Percentiles rank a stretch among this genome's conserved stretches.
These are phyloP conservation scores for Zygosaccharomyces siamensis DNA, from an alignment of 805 yeast genomes.

Conservation along the genomic window DNA sequence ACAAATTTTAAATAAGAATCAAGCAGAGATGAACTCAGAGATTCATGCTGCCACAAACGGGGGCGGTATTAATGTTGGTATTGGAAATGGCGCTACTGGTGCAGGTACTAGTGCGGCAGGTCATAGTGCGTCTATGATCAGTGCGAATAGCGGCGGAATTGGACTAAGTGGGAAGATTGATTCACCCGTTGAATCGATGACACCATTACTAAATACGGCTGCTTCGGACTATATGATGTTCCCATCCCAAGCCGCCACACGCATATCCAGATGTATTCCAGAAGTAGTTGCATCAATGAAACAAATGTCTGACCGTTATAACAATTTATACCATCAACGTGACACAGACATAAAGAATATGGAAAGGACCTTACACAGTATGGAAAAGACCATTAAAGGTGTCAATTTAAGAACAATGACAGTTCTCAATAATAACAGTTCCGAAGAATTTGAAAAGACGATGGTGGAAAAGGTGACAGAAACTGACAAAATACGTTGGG, in stretches of 20 bases:
- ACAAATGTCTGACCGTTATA: conserved; percentile 49
- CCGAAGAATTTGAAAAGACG: conserved; percentile 73
- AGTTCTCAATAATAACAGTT: conserved; percentile 60
- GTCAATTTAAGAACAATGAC: conserved; percentile 28
- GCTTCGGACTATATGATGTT: conserved; percentile 27
- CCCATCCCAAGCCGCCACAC: conserved; percentile 34
- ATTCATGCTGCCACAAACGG: conserved; percentile 3
- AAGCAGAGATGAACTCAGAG: conserved; percentile 7
- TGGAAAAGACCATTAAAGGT: conserved; percentile 21
- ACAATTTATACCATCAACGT: conserved; percentile 46
- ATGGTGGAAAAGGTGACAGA: conserved; percentile 31
- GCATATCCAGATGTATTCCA: conserved; percentile 29
- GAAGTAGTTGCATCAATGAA: conserved; percentile 27
- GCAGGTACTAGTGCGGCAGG: background rate
- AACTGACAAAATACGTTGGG: conserved; percentile 12
- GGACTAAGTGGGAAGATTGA: conserved; percentile 9
- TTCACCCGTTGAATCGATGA: conserved; percentile 11
- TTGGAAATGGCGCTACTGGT: conserved; percentile 2
- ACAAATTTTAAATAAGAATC: conserved; percentile 11
- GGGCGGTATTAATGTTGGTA: background rate
- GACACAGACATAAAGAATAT: conserved; percentile 38
- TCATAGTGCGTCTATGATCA: background rate
- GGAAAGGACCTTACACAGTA: conserved; percentile 24
- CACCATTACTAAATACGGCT: conserved; percentile 10
- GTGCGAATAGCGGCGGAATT: conserved; percentile 2